These are phyloP conservation scores for Neurospora sp. DNA, from an alignment of 495 filamentous ascomycete genomes.

Conservation along the genomic window DNA sequence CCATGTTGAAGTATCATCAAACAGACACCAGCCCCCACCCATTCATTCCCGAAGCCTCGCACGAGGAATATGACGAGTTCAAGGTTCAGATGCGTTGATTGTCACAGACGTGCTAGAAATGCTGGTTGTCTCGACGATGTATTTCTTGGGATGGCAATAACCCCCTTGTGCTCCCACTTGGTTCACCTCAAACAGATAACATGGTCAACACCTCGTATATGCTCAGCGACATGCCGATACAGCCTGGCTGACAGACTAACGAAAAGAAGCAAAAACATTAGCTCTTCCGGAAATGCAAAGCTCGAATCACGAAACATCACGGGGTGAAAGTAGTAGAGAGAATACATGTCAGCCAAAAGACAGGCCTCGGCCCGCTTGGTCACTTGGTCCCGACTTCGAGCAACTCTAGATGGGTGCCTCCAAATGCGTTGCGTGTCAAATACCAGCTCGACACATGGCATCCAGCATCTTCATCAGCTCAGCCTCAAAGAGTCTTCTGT, in stretches of 20 bases:
- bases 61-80: neutral
- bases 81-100: neutral
- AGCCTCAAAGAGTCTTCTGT: neutral
- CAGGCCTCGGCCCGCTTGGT: neutral
- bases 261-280: too few relatives aligned
- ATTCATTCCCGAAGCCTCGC: neutral
- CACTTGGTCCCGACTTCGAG: neutral
- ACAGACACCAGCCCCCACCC: neutral
- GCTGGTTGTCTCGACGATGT: neutral
- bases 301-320: neutral
- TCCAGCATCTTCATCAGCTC: neutral
- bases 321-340: neutral
- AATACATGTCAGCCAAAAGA: neutral
- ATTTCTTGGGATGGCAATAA: neutral
- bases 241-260: neutral
- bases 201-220: neutral
- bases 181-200: neutral
- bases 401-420: neutral
- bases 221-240: neutral
- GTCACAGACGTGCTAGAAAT: neutral
- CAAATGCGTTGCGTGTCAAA: neutral
- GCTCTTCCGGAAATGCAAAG: neutral
- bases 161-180: neutral
- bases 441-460: neutral
- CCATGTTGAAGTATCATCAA: neutral